Evolutionary conservation across 2,329 filamentous ascomycete species (phyloP).

Genomic region (Diaporthe vexans): DNA sequence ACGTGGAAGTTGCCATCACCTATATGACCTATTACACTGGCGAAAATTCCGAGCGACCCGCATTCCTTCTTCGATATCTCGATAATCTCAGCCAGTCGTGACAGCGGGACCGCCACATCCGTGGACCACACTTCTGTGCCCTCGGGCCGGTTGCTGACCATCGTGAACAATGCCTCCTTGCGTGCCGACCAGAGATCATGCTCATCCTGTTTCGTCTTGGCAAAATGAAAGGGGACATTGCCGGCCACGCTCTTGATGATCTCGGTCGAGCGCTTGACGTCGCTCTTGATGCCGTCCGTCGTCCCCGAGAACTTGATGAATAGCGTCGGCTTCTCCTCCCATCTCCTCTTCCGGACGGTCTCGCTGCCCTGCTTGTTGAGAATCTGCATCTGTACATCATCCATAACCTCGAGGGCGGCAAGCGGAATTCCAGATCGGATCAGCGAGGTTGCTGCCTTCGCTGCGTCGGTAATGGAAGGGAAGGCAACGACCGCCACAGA

Average conservation of each 20-base stretch:
- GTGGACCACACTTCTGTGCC: conserved; percentile 81
- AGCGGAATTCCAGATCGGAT: conserved; percentile 76
- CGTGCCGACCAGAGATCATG: conserved; percentile 81
- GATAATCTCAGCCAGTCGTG: conserved; percentile 78
- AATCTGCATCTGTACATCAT: conserved; percentile 76
- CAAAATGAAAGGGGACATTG: conserved; percentile 75
- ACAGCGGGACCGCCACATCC: conserved; percentile 84
- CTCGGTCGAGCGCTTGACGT: conserved; percentile 71
- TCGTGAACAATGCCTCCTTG: conserved; percentile 81
- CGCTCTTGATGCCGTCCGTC: conserved; percentile 71
- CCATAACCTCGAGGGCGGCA: conserved; percentile 75
- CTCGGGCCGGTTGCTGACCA: conserved; percentile 74
- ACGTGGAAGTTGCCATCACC: conserved; percentile 78
- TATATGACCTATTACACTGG: conserved; percentile 75
- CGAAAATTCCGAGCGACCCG: conserved; percentile 67
- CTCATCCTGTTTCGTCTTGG: conserved; percentile 73
- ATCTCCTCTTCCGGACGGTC: conserved; percentile 66
- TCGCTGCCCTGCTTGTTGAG: conserved; percentile 74
- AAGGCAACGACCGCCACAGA: conserved; percentile 76
- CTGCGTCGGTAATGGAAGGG: conserved; percentile 70
- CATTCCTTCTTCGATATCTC: conserved; percentile 74
- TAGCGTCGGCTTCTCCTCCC: conserved; percentile 78
- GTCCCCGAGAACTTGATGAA: conserved; percentile 84
- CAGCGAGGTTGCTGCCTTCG: conserved; percentile 73
- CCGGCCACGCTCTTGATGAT: conserved; percentile 70